phyloP scores from a whole-genome alignment of 805 yeast genomes.

The Candida awuae region DNA sequence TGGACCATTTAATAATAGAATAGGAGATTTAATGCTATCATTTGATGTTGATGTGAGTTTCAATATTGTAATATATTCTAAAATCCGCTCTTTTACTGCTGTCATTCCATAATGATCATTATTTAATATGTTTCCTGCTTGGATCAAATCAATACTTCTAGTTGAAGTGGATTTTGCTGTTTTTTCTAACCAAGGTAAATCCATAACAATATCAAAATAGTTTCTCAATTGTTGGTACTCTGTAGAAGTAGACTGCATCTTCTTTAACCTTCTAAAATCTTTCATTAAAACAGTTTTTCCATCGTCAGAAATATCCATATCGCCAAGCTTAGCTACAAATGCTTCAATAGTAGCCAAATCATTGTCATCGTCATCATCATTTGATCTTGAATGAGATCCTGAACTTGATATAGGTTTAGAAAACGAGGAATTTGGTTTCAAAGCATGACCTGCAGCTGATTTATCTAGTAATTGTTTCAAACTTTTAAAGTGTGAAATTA shows the following conservation, averaged over 20 bases:
- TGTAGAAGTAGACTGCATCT: slow-evolving; percentile 48
- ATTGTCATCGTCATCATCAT: slow-evolving; percentile 37
- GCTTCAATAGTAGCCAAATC: slow-evolving; percentile 27
- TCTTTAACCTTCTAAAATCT: slow-evolving; percentile 48
- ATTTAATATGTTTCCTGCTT: slow-evolving; percentile 52
- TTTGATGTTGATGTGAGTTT: slow-evolving; percentile 37
- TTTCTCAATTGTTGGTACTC: slow-evolving; percentile 59
- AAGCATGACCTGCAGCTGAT: not conserved
- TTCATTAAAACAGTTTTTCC: slow-evolving; percentile 34
- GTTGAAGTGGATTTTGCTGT: slow-evolving; percentile 21
- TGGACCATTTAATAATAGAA: slow-evolving; percentile 77
- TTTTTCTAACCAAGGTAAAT: slow-evolving; percentile 47
- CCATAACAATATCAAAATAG: slow-evolving; percentile 57
- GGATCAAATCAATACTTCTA: slow-evolving; percentile 39
- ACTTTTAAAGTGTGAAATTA: slow-evolving; percentile 23
- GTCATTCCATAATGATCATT: slow-evolving; percentile 74
- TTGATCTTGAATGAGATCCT: not conserved
- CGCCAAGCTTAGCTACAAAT: slow-evolving; percentile 26
- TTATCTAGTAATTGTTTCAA: slow-evolving; percentile 15
- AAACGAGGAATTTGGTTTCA: no score
- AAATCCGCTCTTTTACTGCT: slow-evolving; percentile 62
- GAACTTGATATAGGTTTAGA: no score
- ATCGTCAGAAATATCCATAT: slow-evolving; percentile 32
- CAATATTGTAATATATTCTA: slow-evolving; percentile 74
- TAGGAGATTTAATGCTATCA: slow-evolving; percentile 47